phyloP scores from a whole-genome alignment of 306 rosid species.

The Fagus sylvatica region DNA sequence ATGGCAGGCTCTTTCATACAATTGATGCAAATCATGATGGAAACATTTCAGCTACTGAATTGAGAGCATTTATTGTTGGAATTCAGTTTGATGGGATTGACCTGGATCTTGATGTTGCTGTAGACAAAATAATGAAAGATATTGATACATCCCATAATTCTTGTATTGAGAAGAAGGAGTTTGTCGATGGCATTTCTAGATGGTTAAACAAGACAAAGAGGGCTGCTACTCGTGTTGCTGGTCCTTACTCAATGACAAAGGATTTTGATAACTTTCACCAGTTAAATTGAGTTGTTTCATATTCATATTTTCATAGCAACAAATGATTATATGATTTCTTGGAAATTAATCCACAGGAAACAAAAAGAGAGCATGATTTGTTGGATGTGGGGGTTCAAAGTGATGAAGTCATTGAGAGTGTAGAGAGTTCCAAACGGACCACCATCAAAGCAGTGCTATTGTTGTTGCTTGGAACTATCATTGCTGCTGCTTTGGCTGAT shows the following conservation, averaged over 20 bases:
- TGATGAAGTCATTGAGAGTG: constrained; percentile 49
- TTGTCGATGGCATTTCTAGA: constrained; percentile 50
- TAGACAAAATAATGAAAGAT: constrained; percentile 49
- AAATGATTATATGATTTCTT: constrained; percentile 10
- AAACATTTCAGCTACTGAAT: constrained; percentile 54
- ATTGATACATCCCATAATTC: constrained; percentile 60
- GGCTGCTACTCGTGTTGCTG: constrained; percentile 45
- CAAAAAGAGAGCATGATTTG: constrained; percentile 70
- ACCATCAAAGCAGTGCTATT: constrained; percentile 59
- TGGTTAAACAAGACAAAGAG: constrained; percentile 59
- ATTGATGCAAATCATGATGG: constrained; percentile 55
- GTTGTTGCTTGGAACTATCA: constrained; percentile 65
- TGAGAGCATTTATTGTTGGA: constrained; percentile 76
- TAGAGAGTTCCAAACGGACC: constrained; percentile 35
- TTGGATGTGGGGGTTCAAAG: constrained; percentile 49
- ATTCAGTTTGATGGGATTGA: constrained; percentile 64
- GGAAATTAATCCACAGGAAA: constrained; percentile 54
- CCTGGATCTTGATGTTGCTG: constrained; percentile 66
- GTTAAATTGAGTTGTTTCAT: constrained; percentile 39
- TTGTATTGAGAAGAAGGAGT: constrained; percentile 44
- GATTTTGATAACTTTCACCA: constrained; percentile 44
- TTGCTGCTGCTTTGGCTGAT: constrained; percentile 85
- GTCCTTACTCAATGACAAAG: constrained; percentile 44
- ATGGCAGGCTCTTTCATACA: constrained; percentile 56
- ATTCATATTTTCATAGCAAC: background rate